Conservation (phyloP, 176 grass and related monocot genomes). For the Musa troglodytarum region DNA sequence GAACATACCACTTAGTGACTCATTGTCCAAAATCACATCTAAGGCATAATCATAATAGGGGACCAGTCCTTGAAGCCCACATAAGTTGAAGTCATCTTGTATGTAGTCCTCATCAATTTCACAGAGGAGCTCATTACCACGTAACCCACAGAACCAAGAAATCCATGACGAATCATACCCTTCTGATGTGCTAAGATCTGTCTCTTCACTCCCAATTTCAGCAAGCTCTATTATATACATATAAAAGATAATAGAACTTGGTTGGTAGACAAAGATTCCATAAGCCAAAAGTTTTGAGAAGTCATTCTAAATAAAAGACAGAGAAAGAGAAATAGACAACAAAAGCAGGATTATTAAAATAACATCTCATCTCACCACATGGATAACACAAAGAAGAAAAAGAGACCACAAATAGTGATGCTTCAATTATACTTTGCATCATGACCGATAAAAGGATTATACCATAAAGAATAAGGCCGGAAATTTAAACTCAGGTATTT, state of each 20-base stretch:
- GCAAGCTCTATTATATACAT: slow-evolving; percentile 2
- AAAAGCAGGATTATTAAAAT: no score
- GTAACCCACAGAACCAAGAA: slow-evolving; percentile 23
- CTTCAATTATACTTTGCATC: no score
- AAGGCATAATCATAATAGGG: slow-evolving; percentile 22
- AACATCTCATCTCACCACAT: no score
- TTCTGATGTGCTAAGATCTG: slow-evolving; percentile 24
- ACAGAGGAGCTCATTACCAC: slow-evolving; percentile 23
- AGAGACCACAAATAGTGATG: no score
- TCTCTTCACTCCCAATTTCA: slow-evolving; percentile 18
- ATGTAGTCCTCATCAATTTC: slow-evolving; percentile 27
- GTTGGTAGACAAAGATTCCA: neutral
- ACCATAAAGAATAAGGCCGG: no score
- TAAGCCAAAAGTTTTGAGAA: neutral
- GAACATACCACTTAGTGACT: slow-evolving; percentile 14
- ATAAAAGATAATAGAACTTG: neutral
- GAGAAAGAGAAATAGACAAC: no score
- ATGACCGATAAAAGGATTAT: no score
- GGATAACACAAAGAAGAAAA: no score
- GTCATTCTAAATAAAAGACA: no score
- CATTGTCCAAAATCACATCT: slow-evolving; percentile 25
- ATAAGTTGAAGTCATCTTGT: slow-evolving; percentile 27
- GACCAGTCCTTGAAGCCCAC: slow-evolving; percentile 16
- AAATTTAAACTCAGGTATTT: no score
- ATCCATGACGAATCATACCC: slow-evolving; percentile 25